Evolutionary conservation across 176 grass and related monocot species (phyloP).

Genomic region (Oryza longistaminata): DNA sequence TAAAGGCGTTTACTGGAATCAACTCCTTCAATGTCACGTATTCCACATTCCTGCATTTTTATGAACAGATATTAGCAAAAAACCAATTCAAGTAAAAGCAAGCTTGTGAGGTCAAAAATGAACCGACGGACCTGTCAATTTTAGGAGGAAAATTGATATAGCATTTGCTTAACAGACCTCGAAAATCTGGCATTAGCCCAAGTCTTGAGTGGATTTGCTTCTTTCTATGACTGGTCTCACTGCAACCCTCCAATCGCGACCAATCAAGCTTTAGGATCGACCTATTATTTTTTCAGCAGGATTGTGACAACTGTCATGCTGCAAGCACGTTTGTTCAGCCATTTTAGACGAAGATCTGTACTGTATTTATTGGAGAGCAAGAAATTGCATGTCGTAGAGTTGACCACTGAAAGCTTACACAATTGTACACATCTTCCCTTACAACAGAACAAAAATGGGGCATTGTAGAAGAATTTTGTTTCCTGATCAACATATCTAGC

Average conservation of each 20-base stretch:
- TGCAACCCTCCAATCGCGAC: constrained; percentile 77
- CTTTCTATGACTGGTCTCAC: constrained; percentile 94
- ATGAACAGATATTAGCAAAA: neutral
- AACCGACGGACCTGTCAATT: neutral
- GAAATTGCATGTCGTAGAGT: neutral
- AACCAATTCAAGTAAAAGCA: neutral
- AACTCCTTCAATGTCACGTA: constrained; percentile 81
- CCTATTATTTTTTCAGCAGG: constrained; percentile 68
- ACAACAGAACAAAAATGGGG: neutral
- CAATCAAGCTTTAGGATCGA: constrained; percentile 76
- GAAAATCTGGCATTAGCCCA: constrained; percentile 88
- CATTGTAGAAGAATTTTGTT: neutral
- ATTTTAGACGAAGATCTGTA: neutral
- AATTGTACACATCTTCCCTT: neutral
- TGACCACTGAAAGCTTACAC: neutral
- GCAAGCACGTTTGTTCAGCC: constrained; percentile 31
- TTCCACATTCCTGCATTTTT: constrained; percentile 67
- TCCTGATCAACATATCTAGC: neutral
- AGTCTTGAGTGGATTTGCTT: constrained; percentile 94
- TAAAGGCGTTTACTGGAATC: constrained; percentile 84
- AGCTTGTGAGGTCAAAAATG: neutral
- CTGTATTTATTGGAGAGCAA: neutral
- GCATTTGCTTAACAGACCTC: constrained; percentile 44
- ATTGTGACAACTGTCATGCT: constrained; percentile 74
- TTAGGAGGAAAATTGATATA: neutral